These are phyloP conservation scores for Candida suzukii DNA, from an alignment of 805 yeast species.

Conservation along the genomic window DNA sequence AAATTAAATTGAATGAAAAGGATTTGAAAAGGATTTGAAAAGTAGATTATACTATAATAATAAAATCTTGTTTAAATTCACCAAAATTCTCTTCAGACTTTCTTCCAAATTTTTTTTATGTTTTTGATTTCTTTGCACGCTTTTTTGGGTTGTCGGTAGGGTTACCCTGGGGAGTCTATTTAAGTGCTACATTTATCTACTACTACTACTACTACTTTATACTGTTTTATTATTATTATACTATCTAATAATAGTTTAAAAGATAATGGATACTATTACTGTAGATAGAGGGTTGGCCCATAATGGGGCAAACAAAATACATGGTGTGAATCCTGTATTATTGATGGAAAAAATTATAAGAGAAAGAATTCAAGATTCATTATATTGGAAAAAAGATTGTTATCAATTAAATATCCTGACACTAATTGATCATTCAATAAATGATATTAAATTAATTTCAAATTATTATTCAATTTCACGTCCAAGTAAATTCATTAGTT, in stretches of 20 bases:
- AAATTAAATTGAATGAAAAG: too few species aligned
- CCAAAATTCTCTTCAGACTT: too few species aligned
- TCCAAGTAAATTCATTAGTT: conserved; percentile 70
- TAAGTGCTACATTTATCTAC: too few species aligned
- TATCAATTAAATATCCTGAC: conserved; percentile 35
- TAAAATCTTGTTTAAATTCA: too few species aligned
- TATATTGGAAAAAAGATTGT: conserved; percentile 54
- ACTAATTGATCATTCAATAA: conserved; percentile 39
- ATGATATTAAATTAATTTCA: conserved; percentile 42
- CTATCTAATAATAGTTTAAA: too few species aligned
- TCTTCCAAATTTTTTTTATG: not conserved
- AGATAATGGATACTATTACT: not conserved
- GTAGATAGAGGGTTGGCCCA: conserved; percentile 29
- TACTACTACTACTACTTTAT: too few species aligned
- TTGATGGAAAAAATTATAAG: conserved; percentile 52
- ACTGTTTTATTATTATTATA: too few species aligned
- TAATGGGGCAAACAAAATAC: conserved; percentile 18
- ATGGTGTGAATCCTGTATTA: conserved; percentile 41
- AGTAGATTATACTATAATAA: too few species aligned
- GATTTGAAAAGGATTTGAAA: too few species aligned
- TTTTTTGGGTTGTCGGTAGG: not conserved
- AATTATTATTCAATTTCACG: conserved; percentile 35
- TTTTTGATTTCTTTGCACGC: not conserved
- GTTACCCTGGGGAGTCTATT: not conserved
- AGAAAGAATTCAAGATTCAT: conserved; percentile 47